Evolutionary conservation across 106 monocot species (phyloP).

Genomic region (Dendrobium huoshanense): DNA sequence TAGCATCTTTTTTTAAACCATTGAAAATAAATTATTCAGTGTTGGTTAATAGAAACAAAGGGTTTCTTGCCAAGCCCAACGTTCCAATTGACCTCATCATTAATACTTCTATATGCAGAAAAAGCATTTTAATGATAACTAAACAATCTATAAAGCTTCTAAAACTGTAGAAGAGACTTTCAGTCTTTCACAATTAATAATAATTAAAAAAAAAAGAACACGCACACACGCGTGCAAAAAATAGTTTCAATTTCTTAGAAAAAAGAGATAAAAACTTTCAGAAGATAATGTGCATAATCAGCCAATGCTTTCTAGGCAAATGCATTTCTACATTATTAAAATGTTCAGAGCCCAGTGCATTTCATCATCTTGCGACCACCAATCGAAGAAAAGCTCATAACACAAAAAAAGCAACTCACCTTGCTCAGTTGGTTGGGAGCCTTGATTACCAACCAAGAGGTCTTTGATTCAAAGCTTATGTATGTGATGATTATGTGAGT

Average conservation of each 20-base stretch:
- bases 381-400: background rate
- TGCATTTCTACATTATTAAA: background rate
- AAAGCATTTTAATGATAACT: no score
- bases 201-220: background rate
- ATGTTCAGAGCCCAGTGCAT: conserved; percentile 3
- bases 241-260: background rate
- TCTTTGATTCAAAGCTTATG: no score
- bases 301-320: conserved; percentile 2
- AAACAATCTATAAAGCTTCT: background rate
- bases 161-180: background rate
- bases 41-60: no score
- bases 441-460: no score
- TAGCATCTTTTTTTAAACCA: no score
- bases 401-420: no score
- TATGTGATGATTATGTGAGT: no score
- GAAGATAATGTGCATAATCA: background rate
- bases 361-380: background rate
- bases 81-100: no score
- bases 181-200: background rate
- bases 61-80: no score
- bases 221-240: background rate
- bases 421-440: no score
- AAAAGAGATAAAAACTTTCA: background rate
- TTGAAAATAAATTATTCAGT: no score
- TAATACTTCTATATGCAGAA: no score